Evolutionary conservation across 2,329 filamentous ascomycete species (phyloP), one percentile per base, ranked within the genome.

Genomic region (Diaporthe sp.): DNA sequence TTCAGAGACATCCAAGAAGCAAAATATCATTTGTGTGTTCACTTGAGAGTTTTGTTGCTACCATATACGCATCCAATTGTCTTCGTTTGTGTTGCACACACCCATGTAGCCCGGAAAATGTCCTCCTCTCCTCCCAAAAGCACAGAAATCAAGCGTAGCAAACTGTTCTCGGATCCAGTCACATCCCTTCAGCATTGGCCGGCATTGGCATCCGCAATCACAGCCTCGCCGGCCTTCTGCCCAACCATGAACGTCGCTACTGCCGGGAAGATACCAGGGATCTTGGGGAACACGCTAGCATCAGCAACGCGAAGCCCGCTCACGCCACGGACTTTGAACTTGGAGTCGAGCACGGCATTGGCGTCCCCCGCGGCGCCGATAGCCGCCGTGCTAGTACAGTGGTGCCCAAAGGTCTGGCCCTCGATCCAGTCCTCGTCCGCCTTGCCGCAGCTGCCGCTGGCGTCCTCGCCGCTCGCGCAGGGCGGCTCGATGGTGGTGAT

Each of bases 141-240:
- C 5, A 10, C 10, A 50, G 44, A 44, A 42, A 6, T 42, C 6
- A 15, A 42, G 37, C 15, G 13, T n/a, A n/a, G n/a, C n/a, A 42
- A 5, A 42, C 2, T 17, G n/a, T n/a, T n/a, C n/a, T n/a, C n/a
- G n/a, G n/a, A n/a, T 47, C 8, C 44, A 17, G 0, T n/a, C 12
- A 22, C 10, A 10, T 19, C 19, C 27, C 5, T 27, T 66, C 61
- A 66, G 32, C 63, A 66, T 19, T 66, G 30, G 7, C 12, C 22
- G 22, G 22, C 63, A 51, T 8, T 22, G 8, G 63, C 63, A 37
- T 80, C 79, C 7, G 77, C 78, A 71, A 80, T n/a, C 75, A 92
- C 91, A 8, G 86, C 86, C 80, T 91, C 90, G 4, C 88, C 88
- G 2, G 90, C 90, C 85, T 92, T 92, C 83, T 92, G 90, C 35